Conservation (phyloP, 345 rosid genomes). For the Triadica sebifera region DNA sequence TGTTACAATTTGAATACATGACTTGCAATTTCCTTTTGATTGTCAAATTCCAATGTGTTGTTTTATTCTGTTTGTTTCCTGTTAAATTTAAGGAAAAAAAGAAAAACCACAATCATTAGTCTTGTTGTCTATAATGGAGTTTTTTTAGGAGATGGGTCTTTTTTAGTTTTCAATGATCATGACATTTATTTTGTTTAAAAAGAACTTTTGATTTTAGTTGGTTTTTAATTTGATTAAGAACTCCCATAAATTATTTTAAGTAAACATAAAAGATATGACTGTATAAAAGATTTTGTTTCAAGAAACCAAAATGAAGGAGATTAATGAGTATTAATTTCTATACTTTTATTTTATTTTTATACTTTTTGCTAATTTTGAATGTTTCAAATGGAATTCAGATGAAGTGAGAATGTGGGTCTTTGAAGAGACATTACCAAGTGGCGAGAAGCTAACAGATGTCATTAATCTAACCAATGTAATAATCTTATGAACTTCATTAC, state of each 20-base stretch:
- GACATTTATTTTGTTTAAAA: too few species aligned
- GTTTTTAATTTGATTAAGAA: background rate
- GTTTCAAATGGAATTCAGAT: conserved; percentile 49
- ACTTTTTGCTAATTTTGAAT: background rate
- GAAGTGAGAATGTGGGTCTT: conserved; percentile 99
- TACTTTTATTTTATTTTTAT: too few species aligned
- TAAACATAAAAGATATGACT: background rate
- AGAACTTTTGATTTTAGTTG: background rate
- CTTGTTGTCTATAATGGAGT: background rate
- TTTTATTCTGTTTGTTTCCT: background rate
- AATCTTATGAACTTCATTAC: background rate
- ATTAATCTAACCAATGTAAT: conserved; percentile 83
- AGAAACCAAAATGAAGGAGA: background rate
- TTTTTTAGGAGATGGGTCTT: background rate
- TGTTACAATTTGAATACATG: background rate
- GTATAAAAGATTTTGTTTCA: too few species aligned
- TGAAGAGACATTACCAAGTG: conserved; percentile 80
- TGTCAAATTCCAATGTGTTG: background rate
- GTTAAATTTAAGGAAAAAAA: background rate
- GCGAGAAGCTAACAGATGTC: conserved; percentile 85
- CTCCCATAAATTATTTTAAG: background rate
- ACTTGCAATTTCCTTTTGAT: background rate
- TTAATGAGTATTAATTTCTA: background rate
- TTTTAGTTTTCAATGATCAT: background rate
- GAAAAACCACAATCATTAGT: background rate